Base-by-base conservation (phyloP, 73 alveolate genomes). In the Vitrella brassicaformis region DNA sequence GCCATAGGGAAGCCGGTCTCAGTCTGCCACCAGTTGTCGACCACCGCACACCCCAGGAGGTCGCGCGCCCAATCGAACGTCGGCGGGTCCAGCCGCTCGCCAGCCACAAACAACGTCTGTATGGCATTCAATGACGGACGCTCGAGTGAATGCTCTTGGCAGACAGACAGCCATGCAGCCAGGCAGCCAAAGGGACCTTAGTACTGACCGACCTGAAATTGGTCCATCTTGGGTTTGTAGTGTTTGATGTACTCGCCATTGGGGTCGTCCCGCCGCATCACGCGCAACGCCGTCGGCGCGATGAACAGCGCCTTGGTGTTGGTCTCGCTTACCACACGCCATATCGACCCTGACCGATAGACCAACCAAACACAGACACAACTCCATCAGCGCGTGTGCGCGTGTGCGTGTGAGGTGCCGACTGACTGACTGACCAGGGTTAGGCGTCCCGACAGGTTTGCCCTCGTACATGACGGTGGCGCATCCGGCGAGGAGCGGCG, bases 1-100 rank as follows among this genome's bases (percentile, higher is more conserved):
- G n/a, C n/a, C n/a, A n/a, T n/a, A n/a, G n/a, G n/a, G n/a, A n/a
- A 92, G 28, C 99, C 99, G 31, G 99, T 90, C 80, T 96, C 99
- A 4, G 99, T 96, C 73, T 96, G 94, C 99, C 99, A 96, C 97
- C 98, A 96, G 71, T 92, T 94, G 83, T 96, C 99, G 81, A 67
- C 87, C 81, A 30, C 87, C 87, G 64, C 7, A 0, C n/a, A 67
- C 46, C 25, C n/a, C 18, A 30, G 47, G 73, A 72, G 29, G 73
- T 74, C 30, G 79, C 85, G 27, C 78, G 14, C 22, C 64, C 64
- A 9, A 7, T 7, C 22, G 64, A 31, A 9, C 19, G 7, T 39
- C n/a, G 0, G 19, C 31, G 1, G 25, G 9, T 25, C 26, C 28
- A 19, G 31, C 30, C 10, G 28, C 85, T 96, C 99, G 28, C 99